phyloP scores from a whole-genome alignment of 73 alveolate species.

The Loxodes magnus region DNA sequence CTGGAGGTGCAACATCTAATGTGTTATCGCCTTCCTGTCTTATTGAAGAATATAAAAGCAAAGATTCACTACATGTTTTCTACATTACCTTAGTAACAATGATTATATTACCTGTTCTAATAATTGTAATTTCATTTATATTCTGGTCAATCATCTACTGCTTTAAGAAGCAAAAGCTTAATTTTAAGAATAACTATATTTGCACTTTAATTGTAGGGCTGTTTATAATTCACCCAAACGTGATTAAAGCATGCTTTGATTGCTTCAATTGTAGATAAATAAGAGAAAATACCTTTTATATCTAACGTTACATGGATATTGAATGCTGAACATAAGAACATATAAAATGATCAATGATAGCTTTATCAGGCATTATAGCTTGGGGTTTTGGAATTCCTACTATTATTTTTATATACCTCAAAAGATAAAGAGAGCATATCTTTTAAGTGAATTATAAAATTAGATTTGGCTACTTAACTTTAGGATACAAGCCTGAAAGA shows the following conservation, averaged over 20 bases:
- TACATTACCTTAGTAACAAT: constrained; percentile 15
- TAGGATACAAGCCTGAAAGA: constrained; percentile 38
- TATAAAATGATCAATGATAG: constrained; percentile 7
- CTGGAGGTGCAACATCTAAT: no score
- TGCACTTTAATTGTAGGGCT: constrained; percentile 26
- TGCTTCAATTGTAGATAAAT: constrained; percentile 25
- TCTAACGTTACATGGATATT: constrained; percentile 12
- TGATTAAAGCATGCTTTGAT: constrained; percentile 24
- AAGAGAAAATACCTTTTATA: constrained; percentile 6
- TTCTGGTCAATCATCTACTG: constrained; percentile 18
- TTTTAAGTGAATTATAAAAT: constrained; percentile 15
- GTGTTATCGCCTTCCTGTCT: no score
- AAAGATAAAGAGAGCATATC: constrained; percentile 8
- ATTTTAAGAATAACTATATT: constrained; percentile 11
- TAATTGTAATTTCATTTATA: background rate
- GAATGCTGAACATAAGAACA: constrained; percentile 23
- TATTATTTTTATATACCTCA: constrained; percentile 12
- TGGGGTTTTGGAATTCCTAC: constrained; percentile 51
- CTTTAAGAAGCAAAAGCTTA: background rate
- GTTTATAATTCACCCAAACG: constrained; percentile 40
- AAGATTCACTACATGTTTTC: constrained; percentile 12
- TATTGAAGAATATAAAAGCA: constrained; percentile 3
- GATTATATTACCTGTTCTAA: constrained; percentile 21
- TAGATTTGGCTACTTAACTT: constrained; percentile 45
- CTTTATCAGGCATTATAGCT: constrained; percentile 23